Evolutionary conservation across 2,329 filamentous ascomycete species (phyloP).

Genomic region (Aspergillus chevalieri): DNA sequence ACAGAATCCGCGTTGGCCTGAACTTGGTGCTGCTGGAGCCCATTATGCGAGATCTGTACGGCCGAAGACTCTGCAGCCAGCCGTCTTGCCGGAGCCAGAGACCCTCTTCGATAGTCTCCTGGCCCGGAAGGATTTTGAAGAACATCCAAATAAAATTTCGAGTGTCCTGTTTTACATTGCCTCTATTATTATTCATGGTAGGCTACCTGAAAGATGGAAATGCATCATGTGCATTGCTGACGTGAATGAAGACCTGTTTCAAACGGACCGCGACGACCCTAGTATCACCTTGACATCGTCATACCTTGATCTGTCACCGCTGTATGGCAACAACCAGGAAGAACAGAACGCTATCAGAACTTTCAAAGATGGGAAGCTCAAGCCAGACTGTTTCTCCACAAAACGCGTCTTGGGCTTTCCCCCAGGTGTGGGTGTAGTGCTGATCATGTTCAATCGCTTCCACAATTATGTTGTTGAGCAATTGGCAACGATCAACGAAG

Average conservation of each 20-base stretch:
- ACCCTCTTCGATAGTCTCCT: conserved; percentile 63
- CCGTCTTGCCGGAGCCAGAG: conserved; percentile 58
- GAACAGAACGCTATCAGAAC: conserved; percentile 61
- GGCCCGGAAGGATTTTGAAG: conserved; percentile 55
- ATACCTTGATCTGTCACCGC: conserved; percentile 66
- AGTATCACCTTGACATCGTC: conserved; percentile 64
- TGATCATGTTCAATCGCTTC: conserved; percentile 64
- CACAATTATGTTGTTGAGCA: conserved; percentile 64
- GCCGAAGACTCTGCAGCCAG: conserved; percentile 51
- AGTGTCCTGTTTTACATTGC: conserved; percentile 71
- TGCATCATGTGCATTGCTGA: conserved; percentile 10
- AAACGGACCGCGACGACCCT: conserved; percentile 57
- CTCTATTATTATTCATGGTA: conserved; percentile 58
- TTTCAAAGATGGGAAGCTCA: conserved; percentile 60
- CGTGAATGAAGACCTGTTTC: conserved; percentile 52
- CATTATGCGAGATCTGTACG: conserved; percentile 64
- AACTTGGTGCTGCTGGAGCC: conserved; percentile 59
- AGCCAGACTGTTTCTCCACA: conserved; percentile 65
- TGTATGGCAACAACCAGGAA: conserved; percentile 62
- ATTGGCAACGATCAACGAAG: conserved; percentile 61
- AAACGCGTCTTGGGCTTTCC: conserved; percentile 60
- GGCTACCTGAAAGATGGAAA: not conserved
- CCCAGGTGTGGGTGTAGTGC: conserved; percentile 59
- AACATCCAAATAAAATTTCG: conserved; percentile 67
- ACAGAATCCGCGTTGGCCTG: conserved; percentile 57